phyloP scores from a whole-genome alignment of 306 rosid species.

The Cicer bijugum region DNA sequence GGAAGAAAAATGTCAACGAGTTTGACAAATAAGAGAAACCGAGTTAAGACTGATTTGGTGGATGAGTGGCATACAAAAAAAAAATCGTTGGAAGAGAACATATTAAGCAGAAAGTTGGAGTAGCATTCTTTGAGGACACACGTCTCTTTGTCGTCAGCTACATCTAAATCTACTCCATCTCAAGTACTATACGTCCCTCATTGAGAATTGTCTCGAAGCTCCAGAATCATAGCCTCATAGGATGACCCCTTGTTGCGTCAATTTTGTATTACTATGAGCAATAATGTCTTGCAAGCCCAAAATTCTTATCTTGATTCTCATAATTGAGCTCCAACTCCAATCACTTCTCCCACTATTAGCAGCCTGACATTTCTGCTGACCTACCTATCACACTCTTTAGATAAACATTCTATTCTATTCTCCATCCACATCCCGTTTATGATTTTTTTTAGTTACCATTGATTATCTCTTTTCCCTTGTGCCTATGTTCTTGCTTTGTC shows the following conservation, averaged over 20 bases:
- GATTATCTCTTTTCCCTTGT: background rate
- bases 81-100: background rate
- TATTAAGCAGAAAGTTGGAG: constrained; percentile 6
- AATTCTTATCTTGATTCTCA: background rate
- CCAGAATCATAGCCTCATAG: background rate
- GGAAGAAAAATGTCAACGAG: background rate
- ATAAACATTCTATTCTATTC: background rate
- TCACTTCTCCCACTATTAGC: background rate
- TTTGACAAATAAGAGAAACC: background rate
- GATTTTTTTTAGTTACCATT: background rate
- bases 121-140: background rate
- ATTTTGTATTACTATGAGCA: background rate
- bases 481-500: constrained; percentile 1
- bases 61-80: background rate
- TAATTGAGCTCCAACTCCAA: background rate
- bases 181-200: background rate
- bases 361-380: background rate
- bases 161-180: background rate
- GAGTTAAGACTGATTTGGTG: background rate
- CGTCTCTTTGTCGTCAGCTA: background rate
- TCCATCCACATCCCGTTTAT: background rate
- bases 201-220: background rate
- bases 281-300: constrained; percentile 1
- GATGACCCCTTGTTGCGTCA: background rate
- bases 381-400: background rate